Percentiles rank a stretch among this genome's conserved stretches.
Conservation (phyloP, 2,329 filamentous ascomycete species). For the Huntiella omanensis region DNA sequence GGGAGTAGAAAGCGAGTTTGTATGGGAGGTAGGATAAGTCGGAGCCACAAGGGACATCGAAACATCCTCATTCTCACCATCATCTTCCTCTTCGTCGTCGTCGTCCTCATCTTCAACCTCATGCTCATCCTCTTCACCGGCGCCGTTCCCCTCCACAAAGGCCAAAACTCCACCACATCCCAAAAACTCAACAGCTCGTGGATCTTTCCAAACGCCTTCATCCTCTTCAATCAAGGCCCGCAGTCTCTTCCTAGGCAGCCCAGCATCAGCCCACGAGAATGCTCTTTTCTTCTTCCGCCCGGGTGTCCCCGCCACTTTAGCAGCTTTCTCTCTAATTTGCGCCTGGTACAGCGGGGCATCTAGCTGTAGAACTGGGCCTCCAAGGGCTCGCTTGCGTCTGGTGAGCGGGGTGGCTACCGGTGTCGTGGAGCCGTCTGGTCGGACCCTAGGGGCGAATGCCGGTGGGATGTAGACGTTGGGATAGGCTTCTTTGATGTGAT, state of each 20-base stretch:
- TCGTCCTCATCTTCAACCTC: background rate
- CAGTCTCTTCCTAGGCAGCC: conserved; percentile 6
- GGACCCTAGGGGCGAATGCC: conserved; percentile 4
- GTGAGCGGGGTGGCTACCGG: conserved; percentile 5
- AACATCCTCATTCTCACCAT: background rate
- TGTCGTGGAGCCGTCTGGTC: background rate
- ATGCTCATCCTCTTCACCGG: background rate
- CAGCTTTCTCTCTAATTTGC: conserved; percentile 14
- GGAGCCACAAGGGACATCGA: background rate
- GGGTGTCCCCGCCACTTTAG: background rate
- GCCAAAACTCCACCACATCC: conserved; percentile 6
- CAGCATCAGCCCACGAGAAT: conserved; percentile 10
- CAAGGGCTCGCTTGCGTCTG: conserved; percentile 11
- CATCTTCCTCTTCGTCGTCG: background rate
- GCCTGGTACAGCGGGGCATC: conserved; percentile 32
- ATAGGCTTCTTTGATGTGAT: conserved; percentile 27
- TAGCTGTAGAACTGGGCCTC: conserved; percentile 26
- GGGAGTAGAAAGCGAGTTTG: too few species aligned
- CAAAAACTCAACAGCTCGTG: conserved; percentile 8
- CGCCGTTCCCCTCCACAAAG: conserved; percentile 5
- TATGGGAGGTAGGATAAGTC: too few species aligned
- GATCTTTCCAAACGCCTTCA: conserved; percentile 8
- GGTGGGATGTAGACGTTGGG: conserved; percentile 22
- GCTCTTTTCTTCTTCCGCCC: conserved; percentile 6
- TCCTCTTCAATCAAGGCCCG: conserved; percentile 10